Conservation (phyloP, 257 asterid genomes). For the Fraxinus pennsylvanica region DNA sequence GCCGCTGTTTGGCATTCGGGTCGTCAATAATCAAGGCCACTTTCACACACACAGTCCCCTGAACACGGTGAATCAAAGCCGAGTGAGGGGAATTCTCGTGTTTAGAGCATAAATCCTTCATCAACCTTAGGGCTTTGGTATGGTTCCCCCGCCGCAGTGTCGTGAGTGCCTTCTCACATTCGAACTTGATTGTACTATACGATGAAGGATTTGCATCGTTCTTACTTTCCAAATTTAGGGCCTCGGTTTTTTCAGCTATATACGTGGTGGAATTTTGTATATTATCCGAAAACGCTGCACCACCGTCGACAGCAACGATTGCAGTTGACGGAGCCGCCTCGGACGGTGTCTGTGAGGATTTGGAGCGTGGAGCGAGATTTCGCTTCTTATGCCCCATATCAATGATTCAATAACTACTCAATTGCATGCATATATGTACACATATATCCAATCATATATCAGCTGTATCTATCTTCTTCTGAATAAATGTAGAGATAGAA, state of each 20-base stretch:
- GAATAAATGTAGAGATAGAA: not conserved
- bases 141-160: conserved; percentile 70
- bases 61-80: conserved; percentile 69
- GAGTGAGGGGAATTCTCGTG: conserved; percentile 51
- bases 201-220: conserved; percentile 24
- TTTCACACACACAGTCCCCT: conserved; percentile 67
- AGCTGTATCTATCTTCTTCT: conserved; percentile 6
- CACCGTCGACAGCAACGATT: not conserved
- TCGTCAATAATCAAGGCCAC: conserved; percentile 66
- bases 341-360: conserved; percentile 33
- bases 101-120: conserved; percentile 70
- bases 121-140: conserved; percentile 66
- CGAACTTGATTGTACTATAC: conserved; percentile 45
- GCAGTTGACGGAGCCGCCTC: conserved; percentile 22
- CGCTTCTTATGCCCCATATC: conserved; percentile 56
- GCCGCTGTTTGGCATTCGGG: conserved; percentile 58
- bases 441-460: conserved; percentile 1
- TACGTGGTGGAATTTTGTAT: conserved; percentile 7
- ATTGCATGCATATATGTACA: conserved; percentile 27
- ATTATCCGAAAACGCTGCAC: not conserved
- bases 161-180: conserved; percentile 73
- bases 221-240: conserved; percentile 6
- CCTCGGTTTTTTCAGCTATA: not conserved
- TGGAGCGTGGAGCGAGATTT: conserved; percentile 44
- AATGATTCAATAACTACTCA: conserved; percentile 22